These are phyloP conservation scores for Pleoardoris graminearum DNA, from an alignment of 2,329 filamentous ascomycete species.

Conservation along the genomic window DNA sequence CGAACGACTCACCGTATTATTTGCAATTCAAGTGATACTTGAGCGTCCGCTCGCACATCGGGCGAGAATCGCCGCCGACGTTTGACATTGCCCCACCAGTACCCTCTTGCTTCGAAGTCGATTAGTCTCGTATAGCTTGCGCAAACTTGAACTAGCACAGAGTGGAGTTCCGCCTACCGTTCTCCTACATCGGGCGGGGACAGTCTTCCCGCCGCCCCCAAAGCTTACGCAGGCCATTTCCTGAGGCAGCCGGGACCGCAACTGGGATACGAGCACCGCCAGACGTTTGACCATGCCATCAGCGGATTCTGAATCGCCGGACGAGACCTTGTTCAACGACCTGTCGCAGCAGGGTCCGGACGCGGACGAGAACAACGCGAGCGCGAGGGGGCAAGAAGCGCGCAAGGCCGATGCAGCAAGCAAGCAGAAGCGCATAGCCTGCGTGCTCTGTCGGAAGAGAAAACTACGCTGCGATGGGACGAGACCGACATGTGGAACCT, in stretches of 20 bases:
- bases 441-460: slow-evolving; percentile 88
- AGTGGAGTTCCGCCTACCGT: neutral
- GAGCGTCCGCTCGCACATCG: slow-evolving; percentile 1
- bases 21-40: slow-evolving; percentile 9
- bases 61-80: neutral
- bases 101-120: neutral
- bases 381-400: slow-evolving; percentile 48
- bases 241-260: slow-evolving; percentile 8
- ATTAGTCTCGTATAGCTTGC: neutral
- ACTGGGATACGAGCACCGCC: slow-evolving; percentile 11
- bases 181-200: neutral
- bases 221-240: slow-evolving; percentile 24
- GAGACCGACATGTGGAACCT: slow-evolving; percentile 85
- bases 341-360: slow-evolving; percentile 50
- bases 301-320: slow-evolving; percentile 41
- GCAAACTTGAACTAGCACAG: neutral
- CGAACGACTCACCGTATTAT: slow-evolving; percentile 3
- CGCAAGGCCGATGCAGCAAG: slow-evolving; percentile 48
- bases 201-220: slow-evolving; percentile 10
- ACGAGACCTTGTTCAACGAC: slow-evolving; percentile 61
- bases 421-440: slow-evolving; percentile 82
- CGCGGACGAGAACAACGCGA: slow-evolving; percentile 32
- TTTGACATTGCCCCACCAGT: neutral
- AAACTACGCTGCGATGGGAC: slow-evolving; percentile 89
- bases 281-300: slow-evolving; percentile 31